Evolutionary conservation across 2,329 filamentous ascomycete genomes (phyloP).

Genomic region (Parascedosporium putredinis): DNA sequence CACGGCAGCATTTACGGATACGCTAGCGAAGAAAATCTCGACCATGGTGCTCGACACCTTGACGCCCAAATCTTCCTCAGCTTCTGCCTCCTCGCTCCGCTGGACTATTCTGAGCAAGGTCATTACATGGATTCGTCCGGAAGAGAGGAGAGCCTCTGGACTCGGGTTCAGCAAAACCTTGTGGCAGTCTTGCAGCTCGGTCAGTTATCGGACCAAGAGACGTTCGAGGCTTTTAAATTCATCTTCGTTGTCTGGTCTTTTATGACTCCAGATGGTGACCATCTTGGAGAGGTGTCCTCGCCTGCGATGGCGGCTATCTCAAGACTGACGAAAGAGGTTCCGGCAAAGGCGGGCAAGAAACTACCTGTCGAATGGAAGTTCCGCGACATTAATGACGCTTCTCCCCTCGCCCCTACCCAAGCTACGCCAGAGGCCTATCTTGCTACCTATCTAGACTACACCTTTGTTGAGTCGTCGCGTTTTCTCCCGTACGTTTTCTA

Average conservation of each 20-base stretch:
- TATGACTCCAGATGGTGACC: conserved; percentile 25
- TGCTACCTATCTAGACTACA: conserved; percentile 3
- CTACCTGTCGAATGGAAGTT: neutral
- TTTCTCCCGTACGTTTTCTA: conserved; percentile 4
- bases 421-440: neutral
- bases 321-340: conserved; percentile 21
- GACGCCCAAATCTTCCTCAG: conserved; percentile 17
- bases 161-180: conserved; percentile 20
- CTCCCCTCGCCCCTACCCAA: neutral
- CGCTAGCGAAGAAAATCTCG: conserved; percentile 27
- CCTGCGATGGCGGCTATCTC: conserved; percentile 23
- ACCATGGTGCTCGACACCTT: conserved; percentile 21
- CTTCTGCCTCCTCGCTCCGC: conserved; percentile 23
- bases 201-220: conserved; percentile 22
- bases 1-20: conserved; percentile 31
- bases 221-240: conserved; percentile 31
- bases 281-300: conserved; percentile 19
- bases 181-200: conserved; percentile 22
- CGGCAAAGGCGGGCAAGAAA: conserved; percentile 14
- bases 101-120: conserved; percentile 29
- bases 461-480: neutral
- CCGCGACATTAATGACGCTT: neutral
- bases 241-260: conserved; percentile 27
- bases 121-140: conserved; percentile 22
- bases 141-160: conserved; percentile 24